Percentiles rank a stretch among this genome's conserved stretches.
Evolutionary conservation across 2,329 filamentous ascomycete genomes (phyloP).

Genomic region (Fusarium sp.): DNA sequence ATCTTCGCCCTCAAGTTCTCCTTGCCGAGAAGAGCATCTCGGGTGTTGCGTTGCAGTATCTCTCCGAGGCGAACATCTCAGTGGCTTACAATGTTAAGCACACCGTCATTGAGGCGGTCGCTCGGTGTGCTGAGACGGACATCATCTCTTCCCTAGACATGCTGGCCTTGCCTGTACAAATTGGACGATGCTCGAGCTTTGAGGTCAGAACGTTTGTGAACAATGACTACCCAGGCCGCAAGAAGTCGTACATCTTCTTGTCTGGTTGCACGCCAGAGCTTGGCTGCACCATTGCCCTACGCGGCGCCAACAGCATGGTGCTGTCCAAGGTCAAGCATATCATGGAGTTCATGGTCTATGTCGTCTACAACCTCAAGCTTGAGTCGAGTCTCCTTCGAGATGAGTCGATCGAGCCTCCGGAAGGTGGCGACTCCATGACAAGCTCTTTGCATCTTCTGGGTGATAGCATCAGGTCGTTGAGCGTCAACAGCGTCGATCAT

Average conservation of each 20-base stretch:
- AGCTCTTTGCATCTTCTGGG: constrained; percentile 55
- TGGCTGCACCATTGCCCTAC: constrained; percentile 92
- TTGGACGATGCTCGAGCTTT: constrained; percentile 86
- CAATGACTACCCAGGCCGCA: constrained; percentile 76
- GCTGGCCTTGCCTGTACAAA: constrained; percentile 77
- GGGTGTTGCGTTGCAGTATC: constrained; percentile 87
- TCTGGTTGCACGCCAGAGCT: constrained; percentile 91
- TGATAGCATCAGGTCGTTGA: constrained; percentile 53
- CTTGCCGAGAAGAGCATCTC: constrained; percentile 95
- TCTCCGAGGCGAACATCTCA: constrained; percentile 89
- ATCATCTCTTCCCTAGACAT: constrained; percentile 97
- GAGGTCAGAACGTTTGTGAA: constrained; percentile 97
- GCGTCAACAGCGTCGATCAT: constrained; percentile 47
- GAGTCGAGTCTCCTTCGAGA: constrained; percentile 95
- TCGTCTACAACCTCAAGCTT: constrained; percentile 96
- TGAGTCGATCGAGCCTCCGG: constrained; percentile 87
- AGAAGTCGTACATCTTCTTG: constrained; percentile 96
- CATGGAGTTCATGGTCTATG: constrained; percentile 98
- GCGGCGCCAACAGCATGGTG: constrained; percentile 79
- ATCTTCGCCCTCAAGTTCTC: constrained; percentile 84
- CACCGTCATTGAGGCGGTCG: constrained; percentile 94
- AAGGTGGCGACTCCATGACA: constrained; percentile 59
- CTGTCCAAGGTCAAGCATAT: constrained; percentile 89
- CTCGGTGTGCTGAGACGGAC: constrained; percentile 89
- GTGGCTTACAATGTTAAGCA: constrained; percentile 97